These are phyloP conservation scores for Pseudogymnoascus sp. DNA, from an alignment of 2,329 filamentous ascomycete species.

Conservation along the genomic window DNA sequence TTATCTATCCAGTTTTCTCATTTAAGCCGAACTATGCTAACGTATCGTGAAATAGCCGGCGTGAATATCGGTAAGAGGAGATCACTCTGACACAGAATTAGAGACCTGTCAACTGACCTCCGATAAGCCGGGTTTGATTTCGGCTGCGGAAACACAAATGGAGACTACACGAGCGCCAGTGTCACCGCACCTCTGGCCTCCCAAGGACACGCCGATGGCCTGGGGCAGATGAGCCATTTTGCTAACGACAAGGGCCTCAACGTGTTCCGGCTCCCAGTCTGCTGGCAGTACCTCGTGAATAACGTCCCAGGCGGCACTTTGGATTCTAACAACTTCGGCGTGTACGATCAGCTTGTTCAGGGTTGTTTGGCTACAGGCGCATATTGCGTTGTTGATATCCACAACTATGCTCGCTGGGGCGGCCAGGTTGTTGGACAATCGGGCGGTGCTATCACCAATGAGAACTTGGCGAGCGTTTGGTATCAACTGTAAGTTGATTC, in stretches of 20 bases:
- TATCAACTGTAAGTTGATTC: slow-evolving; percentile 35
- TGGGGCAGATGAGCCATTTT: slow-evolving; percentile 41
- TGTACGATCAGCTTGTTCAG: slow-evolving; percentile 50
- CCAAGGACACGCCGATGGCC: slow-evolving; percentile 19
- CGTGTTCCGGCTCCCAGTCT: slow-evolving; percentile 49
- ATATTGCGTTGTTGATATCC: slow-evolving; percentile 51
- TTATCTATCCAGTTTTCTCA: neutral
- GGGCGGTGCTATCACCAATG: slow-evolving; percentile 50
- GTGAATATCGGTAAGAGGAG: neutral
- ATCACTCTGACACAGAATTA: neutral
- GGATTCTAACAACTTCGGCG: slow-evolving; percentile 40
- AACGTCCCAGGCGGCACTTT: slow-evolving; percentile 42
- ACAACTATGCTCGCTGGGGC: slow-evolving; percentile 55
- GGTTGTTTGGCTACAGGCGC: slow-evolving; percentile 49
- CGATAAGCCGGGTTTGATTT: slow-evolving; percentile 38
- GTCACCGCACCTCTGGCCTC: slow-evolving; percentile 15
- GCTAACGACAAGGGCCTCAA: slow-evolving; percentile 46
- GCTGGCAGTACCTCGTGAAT: slow-evolving; percentile 53
- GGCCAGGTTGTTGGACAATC: slow-evolving; percentile 53
- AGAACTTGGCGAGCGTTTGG: slow-evolving; percentile 53
- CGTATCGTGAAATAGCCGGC: neutral
- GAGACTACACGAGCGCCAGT: slow-evolving; percentile 18
- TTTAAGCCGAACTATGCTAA: neutral
- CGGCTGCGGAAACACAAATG: slow-evolving; percentile 36
- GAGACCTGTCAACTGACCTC: neutral